Conservation (phyloP, 23 red algal species). For the Gracilaria gracilis region DNA sequence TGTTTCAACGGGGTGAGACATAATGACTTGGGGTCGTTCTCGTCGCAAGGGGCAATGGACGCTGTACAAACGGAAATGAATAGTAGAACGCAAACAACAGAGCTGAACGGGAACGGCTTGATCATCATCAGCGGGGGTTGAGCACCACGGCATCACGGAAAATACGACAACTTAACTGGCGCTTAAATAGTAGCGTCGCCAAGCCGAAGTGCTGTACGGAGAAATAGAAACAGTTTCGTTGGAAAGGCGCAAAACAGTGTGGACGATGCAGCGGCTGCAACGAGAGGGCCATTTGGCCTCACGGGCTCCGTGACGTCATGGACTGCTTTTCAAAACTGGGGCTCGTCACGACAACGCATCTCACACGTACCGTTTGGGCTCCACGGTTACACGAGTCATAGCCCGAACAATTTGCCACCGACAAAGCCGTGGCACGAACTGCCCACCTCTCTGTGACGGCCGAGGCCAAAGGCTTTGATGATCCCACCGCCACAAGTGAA, state of each 20-base stretch:
- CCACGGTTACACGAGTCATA: too few relatives aligned
- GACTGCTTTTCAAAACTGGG: too few relatives aligned
- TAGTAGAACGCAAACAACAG: background rate
- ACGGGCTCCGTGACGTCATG: too few relatives aligned
- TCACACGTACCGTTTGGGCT: too few relatives aligned
- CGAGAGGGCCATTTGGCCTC: too few relatives aligned
- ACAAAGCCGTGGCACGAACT: too few relatives aligned
- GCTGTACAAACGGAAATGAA: background rate
- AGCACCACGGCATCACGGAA: background rate
- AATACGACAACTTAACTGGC: background rate
- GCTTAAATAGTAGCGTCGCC: background rate
- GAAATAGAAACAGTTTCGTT: background rate
- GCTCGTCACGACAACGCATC: too few relatives aligned
- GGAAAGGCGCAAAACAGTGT: background rate
- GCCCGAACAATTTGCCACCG: too few relatives aligned
- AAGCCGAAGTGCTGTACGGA: background rate
- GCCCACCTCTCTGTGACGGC: too few relatives aligned
- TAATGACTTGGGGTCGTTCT: slow-evolving; percentile 13
- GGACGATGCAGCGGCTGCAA: too few relatives aligned
- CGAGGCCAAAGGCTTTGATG: too few relatives aligned
- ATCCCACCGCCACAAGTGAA: too few relatives aligned
- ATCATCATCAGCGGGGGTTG: background rate
- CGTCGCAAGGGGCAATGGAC: slow-evolving; percentile 17
- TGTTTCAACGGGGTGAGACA: slow-evolving; percentile 33
- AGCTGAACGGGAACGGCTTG: background rate